Evolutionary conservation across 768 basidiomycete genomes (phyloP).

Genomic region (Auricularia sp.): DNA sequence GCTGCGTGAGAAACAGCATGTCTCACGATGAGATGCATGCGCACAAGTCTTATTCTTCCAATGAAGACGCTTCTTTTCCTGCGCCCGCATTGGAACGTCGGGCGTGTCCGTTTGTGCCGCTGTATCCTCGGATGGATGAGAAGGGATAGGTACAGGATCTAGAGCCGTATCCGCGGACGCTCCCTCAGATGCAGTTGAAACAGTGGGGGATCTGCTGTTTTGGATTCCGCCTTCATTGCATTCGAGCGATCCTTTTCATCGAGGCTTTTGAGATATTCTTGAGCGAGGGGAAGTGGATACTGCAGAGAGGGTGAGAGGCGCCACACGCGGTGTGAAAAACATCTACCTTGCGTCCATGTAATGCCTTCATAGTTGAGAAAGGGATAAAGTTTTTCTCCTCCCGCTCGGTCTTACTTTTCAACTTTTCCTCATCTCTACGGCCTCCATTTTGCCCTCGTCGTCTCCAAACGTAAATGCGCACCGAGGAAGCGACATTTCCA

Average conservation of each 20-base stretch:
- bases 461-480: slow-evolving; percentile 51
- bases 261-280: slow-evolving; percentile 40
- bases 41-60: slow-evolving; percentile 83
- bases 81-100: slow-evolving; percentile 59
- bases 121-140: slow-evolving; percentile 6
- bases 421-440: slow-evolving; percentile 51
- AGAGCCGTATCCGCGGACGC: slow-evolving; percentile 2
- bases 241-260: slow-evolving; percentile 25
- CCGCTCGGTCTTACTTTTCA: slow-evolving; percentile 35
- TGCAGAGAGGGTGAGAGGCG: slow-evolving; percentile 17
- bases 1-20: slow-evolving; percentile 5
- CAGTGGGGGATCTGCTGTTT: slow-evolving; percentile 20
- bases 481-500: slow-evolving; percentile 88
- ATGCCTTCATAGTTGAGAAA: slow-evolving; percentile 44
- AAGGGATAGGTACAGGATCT: slow-evolving; percentile 2
- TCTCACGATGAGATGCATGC: slow-evolving; percentile 16
- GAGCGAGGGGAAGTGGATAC: slow-evolving; percentile 57
- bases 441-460: slow-evolving; percentile 28
- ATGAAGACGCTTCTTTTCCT: slow-evolving; percentile 78
- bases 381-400: slow-evolving; percentile 63
- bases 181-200: slow-evolving; percentile 4
- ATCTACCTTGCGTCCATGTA: slow-evolving; percentile 59
- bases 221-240: slow-evolving; percentile 16
- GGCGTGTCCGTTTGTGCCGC: slow-evolving; percentile 39
- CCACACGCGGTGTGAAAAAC: not conserved